These are phyloP conservation scores for Penicillium salamii DNA, from an alignment of 495 filamentous ascomycete genomes.

Conservation along the genomic window DNA sequence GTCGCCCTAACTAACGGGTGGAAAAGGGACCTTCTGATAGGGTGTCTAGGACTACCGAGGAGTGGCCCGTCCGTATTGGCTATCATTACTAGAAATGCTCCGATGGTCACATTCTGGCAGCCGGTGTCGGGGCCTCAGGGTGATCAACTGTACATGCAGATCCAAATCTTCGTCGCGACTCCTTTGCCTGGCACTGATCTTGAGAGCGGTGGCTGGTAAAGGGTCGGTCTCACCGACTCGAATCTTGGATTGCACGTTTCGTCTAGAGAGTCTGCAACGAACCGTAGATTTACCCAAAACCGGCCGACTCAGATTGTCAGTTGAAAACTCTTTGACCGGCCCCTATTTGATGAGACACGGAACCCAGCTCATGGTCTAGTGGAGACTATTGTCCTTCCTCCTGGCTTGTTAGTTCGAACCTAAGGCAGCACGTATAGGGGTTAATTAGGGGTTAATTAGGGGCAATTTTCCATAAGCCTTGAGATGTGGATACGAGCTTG, in stretches of 20 bases:
- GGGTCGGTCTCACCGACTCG: background rate
- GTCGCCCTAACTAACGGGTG: slow-evolving; percentile 15
- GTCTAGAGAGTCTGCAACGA: no score
- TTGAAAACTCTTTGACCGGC: slow-evolving; percentile 2
- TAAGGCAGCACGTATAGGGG: slow-evolving; percentile 11
- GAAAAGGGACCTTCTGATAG: slow-evolving; percentile 21
- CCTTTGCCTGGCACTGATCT: no score
- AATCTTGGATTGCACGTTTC: no score
- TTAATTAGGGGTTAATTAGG: slow-evolving; percentile 28
- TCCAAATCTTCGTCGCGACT: background rate
- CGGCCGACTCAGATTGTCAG: background rate
- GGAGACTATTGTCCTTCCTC: slow-evolving; percentile 1
- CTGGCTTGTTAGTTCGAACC: background rate
- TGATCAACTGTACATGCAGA: slow-evolving; percentile 1
- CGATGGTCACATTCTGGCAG: slow-evolving; percentile 16
- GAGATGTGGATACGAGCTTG: background rate
- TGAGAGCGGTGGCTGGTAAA: no score
- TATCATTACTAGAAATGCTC: slow-evolving; percentile 32
- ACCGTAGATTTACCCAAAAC: slow-evolving; percentile 6
- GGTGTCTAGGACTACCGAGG: slow-evolving; percentile 11
- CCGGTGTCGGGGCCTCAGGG: slow-evolving; percentile 4
- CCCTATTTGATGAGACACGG: slow-evolving; percentile 6
- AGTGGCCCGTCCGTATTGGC: slow-evolving; percentile 18
- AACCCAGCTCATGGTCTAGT: slow-evolving; percentile 5
- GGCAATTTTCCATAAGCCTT: slow-evolving; percentile 4